phyloP scores from a whole-genome alignment of 192 early-diverging fungal genomes.

The Coemansia sp. region DNA sequence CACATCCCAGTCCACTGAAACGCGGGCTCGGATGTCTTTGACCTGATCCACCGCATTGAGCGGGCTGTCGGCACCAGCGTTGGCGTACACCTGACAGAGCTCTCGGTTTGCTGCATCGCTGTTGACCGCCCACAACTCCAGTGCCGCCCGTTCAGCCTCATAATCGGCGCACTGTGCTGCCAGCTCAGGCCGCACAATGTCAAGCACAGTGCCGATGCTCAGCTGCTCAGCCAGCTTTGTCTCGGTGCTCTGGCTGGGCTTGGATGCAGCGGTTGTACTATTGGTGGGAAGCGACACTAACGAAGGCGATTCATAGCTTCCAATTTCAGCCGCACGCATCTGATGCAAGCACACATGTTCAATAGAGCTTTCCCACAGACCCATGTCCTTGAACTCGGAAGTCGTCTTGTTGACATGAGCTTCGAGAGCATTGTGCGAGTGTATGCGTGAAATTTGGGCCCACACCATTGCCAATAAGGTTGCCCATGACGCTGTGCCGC shows the following conservation, averaged over 20 bases:
- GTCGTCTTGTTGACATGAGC: neutral
- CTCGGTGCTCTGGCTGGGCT: neutral
- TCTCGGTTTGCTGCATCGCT: conserved; percentile 15
- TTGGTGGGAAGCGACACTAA: neutral
- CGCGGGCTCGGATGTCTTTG: conserved; percentile 41
- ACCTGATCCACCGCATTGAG: conserved; percentile 24
- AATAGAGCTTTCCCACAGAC: conserved; percentile 27
- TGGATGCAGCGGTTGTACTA: neutral
- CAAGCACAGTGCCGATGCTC: neutral
- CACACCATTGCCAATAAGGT: conserved; percentile 33
- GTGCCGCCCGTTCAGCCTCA: neutral
- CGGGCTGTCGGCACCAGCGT: neutral
- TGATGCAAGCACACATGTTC: conserved; percentile 23
- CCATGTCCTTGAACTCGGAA: conserved; percentile 13
- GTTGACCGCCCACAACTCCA: neutral
- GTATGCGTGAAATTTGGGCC: conserved; percentile 6
- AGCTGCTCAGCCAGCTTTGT: conserved; percentile 5
- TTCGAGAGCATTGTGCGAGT: conserved; percentile 6
- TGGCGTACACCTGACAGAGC: conserved; percentile 9
- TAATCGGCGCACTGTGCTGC: neutral
- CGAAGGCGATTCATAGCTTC: neutral
- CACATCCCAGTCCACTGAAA: conserved; percentile 48
- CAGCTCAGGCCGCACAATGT: conserved; percentile 9
- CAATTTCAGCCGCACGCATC: conserved; percentile 1
- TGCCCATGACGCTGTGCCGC: conserved; percentile 19